A percentile compares a stretch with the other conserved stretches of the same genome.
Evolutionary conservation across 2,329 filamentous ascomycete genomes (phyloP).

Genomic region (Claviceps citrina): DNA sequence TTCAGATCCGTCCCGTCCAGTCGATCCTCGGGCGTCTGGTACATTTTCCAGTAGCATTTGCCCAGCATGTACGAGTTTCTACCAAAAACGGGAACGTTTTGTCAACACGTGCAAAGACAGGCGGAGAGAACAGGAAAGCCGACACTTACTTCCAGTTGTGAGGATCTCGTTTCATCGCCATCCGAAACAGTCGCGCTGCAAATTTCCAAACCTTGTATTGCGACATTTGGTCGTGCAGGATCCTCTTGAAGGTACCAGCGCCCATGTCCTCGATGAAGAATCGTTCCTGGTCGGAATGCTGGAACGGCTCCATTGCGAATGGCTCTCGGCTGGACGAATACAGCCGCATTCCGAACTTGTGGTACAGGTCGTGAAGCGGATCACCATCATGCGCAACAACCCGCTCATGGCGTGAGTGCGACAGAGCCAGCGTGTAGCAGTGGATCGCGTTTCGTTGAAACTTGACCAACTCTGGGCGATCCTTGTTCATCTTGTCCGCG

Average conservation of each 20-base stretch:
- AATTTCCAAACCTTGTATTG: slow-evolving; percentile 48
- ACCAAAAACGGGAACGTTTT: slow-evolving; percentile 9
- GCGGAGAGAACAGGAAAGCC: neutral
- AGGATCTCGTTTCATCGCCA: slow-evolving; percentile 38
- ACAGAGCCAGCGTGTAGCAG: slow-evolving; percentile 51
- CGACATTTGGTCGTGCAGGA: slow-evolving; percentile 39
- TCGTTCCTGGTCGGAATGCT: slow-evolving; percentile 39
- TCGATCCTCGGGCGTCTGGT: slow-evolving; percentile 30
- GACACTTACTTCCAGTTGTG: slow-evolving; percentile 42
- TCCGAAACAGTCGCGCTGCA: slow-evolving; percentile 39
- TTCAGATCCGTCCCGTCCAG: slow-evolving; percentile 29
- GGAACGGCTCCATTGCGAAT: slow-evolving; percentile 47
- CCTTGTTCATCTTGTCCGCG: slow-evolving; percentile 81
- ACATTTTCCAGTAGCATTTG: slow-evolving; percentile 51
- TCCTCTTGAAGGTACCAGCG: slow-evolving; percentile 35
- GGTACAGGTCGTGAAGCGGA: slow-evolving; percentile 41
- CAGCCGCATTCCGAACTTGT: slow-evolving; percentile 45
- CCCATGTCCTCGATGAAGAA: slow-evolving; percentile 39
- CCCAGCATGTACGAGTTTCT: slow-evolving; percentile 45
- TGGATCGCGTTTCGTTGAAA: slow-evolving; percentile 71
- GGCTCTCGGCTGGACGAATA: slow-evolving; percentile 47
- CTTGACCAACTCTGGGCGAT: slow-evolving; percentile 55
- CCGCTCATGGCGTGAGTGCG: slow-evolving; percentile 33
- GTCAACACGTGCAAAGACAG: too few species aligned
- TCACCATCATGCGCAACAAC: slow-evolving; percentile 33